Evolutionary conservation across 2,329 filamentous ascomycete species (phyloP).

Genomic region (Amylocarpus encephaloides): DNA sequence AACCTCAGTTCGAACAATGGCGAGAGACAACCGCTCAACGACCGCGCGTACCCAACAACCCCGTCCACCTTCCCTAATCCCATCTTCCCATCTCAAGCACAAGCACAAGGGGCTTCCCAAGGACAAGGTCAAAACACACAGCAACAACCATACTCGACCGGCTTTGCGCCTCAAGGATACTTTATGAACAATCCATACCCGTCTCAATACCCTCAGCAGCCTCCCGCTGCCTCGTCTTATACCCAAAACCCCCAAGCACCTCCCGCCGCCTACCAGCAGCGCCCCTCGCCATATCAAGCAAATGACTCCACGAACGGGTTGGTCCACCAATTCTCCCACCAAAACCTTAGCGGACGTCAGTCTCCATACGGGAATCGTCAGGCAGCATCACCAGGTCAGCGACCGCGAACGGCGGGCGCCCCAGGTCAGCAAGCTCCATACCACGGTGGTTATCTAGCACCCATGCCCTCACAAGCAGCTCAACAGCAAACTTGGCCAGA

Average conservation of each 20-base stretch:
- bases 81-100: slow-evolving; percentile 40
- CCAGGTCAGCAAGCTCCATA: slow-evolving; percentile 53
- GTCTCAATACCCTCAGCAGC: slow-evolving; percentile 33
- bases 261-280: slow-evolving; percentile 39
- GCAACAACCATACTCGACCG: slow-evolving; percentile 38
- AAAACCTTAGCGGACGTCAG: slow-evolving; percentile 75
- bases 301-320: slow-evolving; percentile 87
- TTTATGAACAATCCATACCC: slow-evolving; percentile 56
- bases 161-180: slow-evolving; percentile 47
- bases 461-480: slow-evolving; percentile 54
- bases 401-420: slow-evolving; percentile 78
- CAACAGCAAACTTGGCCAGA: slow-evolving; percentile 55
- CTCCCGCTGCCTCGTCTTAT: slow-evolving; percentile 38
- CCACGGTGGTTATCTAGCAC: slow-evolving; percentile 59
- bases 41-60: slow-evolving; percentile 75
- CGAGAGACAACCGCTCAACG: slow-evolving; percentile 62
- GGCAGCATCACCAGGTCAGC: slow-evolving; percentile 56
- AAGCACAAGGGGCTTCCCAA: slow-evolving; percentile 28
- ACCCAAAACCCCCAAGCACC: slow-evolving; percentile 50
- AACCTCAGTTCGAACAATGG: slow-evolving; percentile 20
- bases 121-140: slow-evolving; percentile 34
- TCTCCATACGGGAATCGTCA: slow-evolving; percentile 64
- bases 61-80: slow-evolving; percentile 96
- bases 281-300: slow-evolving; percentile 50
- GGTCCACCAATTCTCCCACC: slow-evolving; percentile 93